phyloP scores from a whole-genome alignment of 1,284 basidiomycete species.

The Rugosomyces carneus region DNA sequence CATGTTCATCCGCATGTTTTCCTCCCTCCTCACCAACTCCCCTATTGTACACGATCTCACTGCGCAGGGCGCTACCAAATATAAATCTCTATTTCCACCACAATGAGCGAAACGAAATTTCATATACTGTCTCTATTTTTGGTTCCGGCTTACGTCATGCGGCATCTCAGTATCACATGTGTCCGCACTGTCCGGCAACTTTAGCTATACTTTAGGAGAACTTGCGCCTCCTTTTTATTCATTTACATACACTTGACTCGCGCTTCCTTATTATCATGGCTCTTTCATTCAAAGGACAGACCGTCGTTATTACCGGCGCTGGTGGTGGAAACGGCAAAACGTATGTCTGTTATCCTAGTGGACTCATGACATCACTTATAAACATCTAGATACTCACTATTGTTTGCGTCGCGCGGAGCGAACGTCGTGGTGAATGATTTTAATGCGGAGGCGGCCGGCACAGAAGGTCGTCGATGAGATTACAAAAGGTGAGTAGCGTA shows the following conservation, averaged over 20 bases:
- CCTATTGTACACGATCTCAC: conserved; percentile 26
- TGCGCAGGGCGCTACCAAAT: conserved; percentile 24
- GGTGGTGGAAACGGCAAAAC: conserved; percentile 91
- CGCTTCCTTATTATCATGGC: conserved; percentile 33
- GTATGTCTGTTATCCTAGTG: conserved; percentile 38
- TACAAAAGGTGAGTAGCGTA: conserved; percentile 48
- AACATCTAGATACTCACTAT: conserved; percentile 70
- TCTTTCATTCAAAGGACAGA: conserved; percentile 86
- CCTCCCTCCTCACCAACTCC: conserved; percentile 14
- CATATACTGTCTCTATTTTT: background rate
- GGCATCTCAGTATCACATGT: conserved; percentile 30
- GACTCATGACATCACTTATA: background rate
- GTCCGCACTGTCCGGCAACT: background rate
- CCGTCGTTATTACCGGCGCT: conserved; percentile 92
- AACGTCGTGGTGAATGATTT: conserved; percentile 97
- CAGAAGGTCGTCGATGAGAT: conserved; percentile 94
- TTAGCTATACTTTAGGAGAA: conserved; percentile 17
- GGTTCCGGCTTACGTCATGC: background rate
- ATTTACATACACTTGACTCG: background rate
- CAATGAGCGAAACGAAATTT: background rate
- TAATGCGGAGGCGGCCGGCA: conserved; percentile 83
- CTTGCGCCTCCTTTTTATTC: background rate
- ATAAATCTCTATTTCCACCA: conserved; percentile 16
- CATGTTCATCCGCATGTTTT: conserved; percentile 20
- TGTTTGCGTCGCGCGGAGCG: conserved; percentile 88